Conservation (phyloP, 768 basidiomycete genomes). For the Trametes elegans region DNA sequence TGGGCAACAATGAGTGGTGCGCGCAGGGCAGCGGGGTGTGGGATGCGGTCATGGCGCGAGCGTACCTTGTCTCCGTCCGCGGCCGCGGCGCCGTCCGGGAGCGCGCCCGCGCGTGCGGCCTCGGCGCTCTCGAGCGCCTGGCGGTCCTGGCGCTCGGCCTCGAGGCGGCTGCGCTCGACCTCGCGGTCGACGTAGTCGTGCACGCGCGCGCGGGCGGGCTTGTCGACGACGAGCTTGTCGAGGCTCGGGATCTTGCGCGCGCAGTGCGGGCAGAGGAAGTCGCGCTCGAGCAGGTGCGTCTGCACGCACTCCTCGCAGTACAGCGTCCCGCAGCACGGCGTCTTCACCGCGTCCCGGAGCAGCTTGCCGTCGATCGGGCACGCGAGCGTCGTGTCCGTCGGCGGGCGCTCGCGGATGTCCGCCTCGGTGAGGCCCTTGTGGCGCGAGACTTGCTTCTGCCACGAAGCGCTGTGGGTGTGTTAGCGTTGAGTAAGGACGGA, state of each 20-base stretch:
- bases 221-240: conserved; percentile 83
- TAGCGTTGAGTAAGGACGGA: background rate
- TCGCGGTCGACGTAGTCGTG: conserved; percentile 78
- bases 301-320: conserved; percentile 99
- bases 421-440: conserved; percentile 80
- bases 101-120: background rate
- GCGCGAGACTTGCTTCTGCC: conserved; percentile 88
- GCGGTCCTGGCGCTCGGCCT: conserved; percentile 35
- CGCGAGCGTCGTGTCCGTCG: conserved; percentile 73
- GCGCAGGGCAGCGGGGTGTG: background rate
- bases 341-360: conserved; percentile 91
- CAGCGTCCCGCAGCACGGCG: conserved; percentile 86
- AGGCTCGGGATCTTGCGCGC: conserved; percentile 83
- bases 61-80: conserved; percentile 16
- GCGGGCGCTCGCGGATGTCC: conserved; percentile 85
- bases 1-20: background rate
- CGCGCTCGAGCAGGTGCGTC: conserved; percentile 89
- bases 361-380: conserved; percentile 94
- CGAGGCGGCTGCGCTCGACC: conserved; percentile 75
- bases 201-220: conserved; percentile 73
- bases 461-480: conserved; percentile 63
- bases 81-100: background rate
- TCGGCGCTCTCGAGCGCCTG: conserved; percentile 9
- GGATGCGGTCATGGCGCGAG: background rate
- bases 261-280: conserved; percentile 93